Base-by-base conservation (phyloP, 1,139 yeast genomes). In the Candida frijolesensis region DNA sequence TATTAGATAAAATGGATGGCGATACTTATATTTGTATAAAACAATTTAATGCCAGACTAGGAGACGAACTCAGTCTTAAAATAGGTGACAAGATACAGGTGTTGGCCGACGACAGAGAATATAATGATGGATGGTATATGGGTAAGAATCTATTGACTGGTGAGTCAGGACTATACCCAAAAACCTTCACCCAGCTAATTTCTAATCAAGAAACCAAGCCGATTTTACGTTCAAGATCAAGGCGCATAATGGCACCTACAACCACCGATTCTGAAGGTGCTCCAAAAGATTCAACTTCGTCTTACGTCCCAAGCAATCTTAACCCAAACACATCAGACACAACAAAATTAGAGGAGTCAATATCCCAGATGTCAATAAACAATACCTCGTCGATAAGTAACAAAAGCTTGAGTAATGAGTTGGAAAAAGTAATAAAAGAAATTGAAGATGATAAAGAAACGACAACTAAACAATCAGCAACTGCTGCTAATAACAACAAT, bases 61-160 rank as follows among this genome's bases (percentile, higher is more conserved):
- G 90, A 25, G 99, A 95, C 67, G 99, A 94, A 69, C 74, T 94
- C 45, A 82, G 85, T 44, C 76, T 94, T 56, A 78, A 76, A 46
- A 83, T 87, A 25, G 98, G 98, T 25, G 98, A 94, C 61, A 85
- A 83, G 57, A 79, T 95, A 50, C 95, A 91, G 65, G 91, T 94
- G 14, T 79, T 95, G 27, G 90, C 96, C 42, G 97, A 91, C 66
- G 99, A 94, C 68, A 82, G 85, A 55, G 97, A 89, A 61, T 94
- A 88, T 67, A 88, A 89, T 58, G 99, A 94, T 66, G 98, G 98
- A n/a, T 94, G 99, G 99, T 94, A 86, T 62, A 74, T 74, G 87
- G 97, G 98, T 9, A 85, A 85, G 55, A 91, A 92, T 59, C 66
- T 89, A 49, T 64, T 79, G 45, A 84, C 92, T 0, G 80, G 81